phyloP scores from a whole-genome alignment of 1,284 basidiomycete species.

The Neonothopanus nambi region DNA sequence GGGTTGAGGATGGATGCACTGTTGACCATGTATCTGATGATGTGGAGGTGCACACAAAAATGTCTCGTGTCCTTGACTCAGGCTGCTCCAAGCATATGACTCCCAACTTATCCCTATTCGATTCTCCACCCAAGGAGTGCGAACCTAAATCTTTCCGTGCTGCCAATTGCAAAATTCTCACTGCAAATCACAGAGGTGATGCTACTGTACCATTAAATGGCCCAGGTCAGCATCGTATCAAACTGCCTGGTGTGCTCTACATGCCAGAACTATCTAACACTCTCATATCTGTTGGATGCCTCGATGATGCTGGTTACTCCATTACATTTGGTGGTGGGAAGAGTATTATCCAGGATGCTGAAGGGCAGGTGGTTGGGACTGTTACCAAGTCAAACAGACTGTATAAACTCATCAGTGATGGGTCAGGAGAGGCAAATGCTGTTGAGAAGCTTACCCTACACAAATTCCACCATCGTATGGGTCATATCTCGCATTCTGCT shows the following conservation, averaged over 20 bases:
- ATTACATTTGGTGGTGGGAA: constrained; percentile 15
- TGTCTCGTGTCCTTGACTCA: neutral
- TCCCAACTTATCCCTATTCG: neutral
- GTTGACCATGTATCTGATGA: no score
- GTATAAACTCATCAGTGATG: constrained; percentile 2
- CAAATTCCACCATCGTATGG: constrained; percentile 20
- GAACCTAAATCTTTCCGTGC: constrained; percentile 5
- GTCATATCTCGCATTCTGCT: constrained; percentile 16
- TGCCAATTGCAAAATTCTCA: no score
- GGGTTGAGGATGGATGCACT: neutral
- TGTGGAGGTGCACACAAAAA: no score
- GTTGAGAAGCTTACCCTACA: constrained; percentile 8
- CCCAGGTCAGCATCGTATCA: constrained; percentile 18
- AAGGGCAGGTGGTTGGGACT: constrained; percentile 3
- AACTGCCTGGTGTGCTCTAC: constrained; percentile 25
- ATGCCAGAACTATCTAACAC: constrained; percentile 22
- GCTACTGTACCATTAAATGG: constrained; percentile 12
- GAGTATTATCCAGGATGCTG: constrained; percentile 6
- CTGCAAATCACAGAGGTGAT: no score
- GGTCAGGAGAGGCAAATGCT: neutral
- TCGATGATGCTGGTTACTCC: constrained; percentile 23
- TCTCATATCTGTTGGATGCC: no score
- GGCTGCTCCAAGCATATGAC: neutral
- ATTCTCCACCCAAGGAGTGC: neutral
- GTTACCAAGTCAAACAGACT: constrained; percentile 14